Base-by-base conservation (phyloP, 2,329 filamentous ascomycete genomes). In the Immersiporthe knoxdaviesiana region DNA sequence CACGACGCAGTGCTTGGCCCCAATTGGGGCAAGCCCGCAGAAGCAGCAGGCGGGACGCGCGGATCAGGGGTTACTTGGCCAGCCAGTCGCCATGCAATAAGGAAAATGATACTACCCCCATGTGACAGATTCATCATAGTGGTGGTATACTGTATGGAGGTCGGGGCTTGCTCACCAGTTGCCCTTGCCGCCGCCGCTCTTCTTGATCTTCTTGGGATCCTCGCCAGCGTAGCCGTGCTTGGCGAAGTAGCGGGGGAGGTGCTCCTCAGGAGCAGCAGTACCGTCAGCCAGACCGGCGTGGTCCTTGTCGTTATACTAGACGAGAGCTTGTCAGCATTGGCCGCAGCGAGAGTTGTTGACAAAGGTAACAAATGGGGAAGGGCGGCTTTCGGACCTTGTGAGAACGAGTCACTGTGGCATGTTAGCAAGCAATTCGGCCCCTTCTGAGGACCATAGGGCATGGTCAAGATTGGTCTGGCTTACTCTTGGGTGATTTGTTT, bases 201-300 rank as follows among this genome's bases (percentile, higher is more conserved):
- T 99, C 90, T 99, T 99, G 78, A 92, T 91, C 86, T 97, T 96
- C 81, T 93, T 94, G 71, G 96, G 95, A 78, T 97, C 92, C 74
- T 86, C 85, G 77, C 94, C 94, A 76, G 89, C 84, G 78, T 91
- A 91, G 74, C 95, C 95, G 71, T 88, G 83, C 84, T 97, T 97
- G 81, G 89, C 93, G 80, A 98, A 98, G 88, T 92, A 98, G 78
- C 94, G 93, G 77, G 96, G 95, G 37, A 97, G 83, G 76, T 91
- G 87, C 74, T 96, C 91, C 73, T 91, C 86, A 67, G 88, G 84
- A 65, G 85, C 80, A 71, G 88, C 90, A 69, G 88, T 90, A 78
- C 91, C 92, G 76, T 96, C 92, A 74, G 91, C 90, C 74, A 93
- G 83, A 77, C 87, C 91, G 76, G 89, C 89, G 84, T 97, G 92